Conservation (phyloP, 2,329 filamentous ascomycete genomes). For the Alternaria viburni region DNA sequence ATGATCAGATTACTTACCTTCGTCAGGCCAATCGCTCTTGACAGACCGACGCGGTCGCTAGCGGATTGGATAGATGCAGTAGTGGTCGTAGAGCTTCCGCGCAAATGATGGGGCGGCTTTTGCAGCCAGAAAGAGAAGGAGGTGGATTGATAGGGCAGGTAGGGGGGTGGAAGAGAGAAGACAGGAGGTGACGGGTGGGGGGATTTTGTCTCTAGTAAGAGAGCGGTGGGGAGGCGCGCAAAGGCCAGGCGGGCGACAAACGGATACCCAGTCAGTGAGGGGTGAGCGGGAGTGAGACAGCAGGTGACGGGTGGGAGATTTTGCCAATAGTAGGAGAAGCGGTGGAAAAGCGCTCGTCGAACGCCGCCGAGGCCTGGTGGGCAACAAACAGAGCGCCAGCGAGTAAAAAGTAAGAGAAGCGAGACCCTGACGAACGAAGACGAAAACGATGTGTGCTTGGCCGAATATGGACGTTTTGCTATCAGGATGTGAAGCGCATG, state of each 20-base stretch:
- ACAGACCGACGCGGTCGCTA: background rate
- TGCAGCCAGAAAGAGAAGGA: background rate
- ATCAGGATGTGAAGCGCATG: no score
- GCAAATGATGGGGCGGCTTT: background rate
- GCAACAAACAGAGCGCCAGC: background rate
- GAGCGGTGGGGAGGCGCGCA: background rate
- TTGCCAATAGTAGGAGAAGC: background rate
- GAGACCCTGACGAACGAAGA: background rate
- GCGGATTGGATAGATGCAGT: background rate
- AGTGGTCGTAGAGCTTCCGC: background rate
- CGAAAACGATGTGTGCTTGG: background rate
- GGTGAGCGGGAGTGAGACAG: background rate
- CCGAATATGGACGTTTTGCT: background rate
- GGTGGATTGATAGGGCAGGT: background rate
- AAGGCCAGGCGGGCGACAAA: background rate
- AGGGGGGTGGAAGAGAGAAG: background rate
- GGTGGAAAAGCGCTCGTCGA: background rate
- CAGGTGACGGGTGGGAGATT: background rate
- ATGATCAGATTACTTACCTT: background rate
- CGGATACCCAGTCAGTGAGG: background rate
- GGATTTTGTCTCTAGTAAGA: background rate
- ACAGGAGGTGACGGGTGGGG: background rate
- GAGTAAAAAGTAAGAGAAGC: background rate
- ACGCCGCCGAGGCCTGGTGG: background rate
- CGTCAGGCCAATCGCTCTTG: background rate